Base-by-base conservation (phyloP, 345 rosid genomes). In the Citrus glauca region DNA sequence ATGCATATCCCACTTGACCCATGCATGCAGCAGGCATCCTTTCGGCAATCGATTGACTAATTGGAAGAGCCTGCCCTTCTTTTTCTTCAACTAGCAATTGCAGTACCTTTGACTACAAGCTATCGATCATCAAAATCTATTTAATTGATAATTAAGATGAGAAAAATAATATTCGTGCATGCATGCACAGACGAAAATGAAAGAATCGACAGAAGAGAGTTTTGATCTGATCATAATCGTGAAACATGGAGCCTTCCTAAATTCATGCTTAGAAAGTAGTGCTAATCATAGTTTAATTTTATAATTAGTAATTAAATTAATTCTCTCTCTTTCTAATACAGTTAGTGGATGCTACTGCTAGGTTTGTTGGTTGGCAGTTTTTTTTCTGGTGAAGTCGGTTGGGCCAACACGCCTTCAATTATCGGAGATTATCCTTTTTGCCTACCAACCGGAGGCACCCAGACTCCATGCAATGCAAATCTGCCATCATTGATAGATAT, bases 371-470 rank as follows among this genome's bases (percentile, higher is more conserved):
- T 84, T 79, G 85, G 82, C 80, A 81, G 89, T 82, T 87, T 82
- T 82, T 82, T 82, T 82, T 77, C 81, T 7, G 89, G 89, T 84
- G 79, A 74, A 74, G 83, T 79, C 80, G 69, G 87, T 86, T 71
- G 75, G 77, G 61, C 67, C 74, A 69, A 37, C 20, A 16, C 28
- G 56, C 2, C 37, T 30, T 20, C 73, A 72, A 76, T 76, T 75
- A 81, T 75, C 33, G 6, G 8, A 30, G 22, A 60, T 60, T 13
- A 20, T 22, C 42, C 28, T 40, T 20, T 42, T 7, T 56, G 8
- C 69, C 4, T 35, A 35, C 79, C 38, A 2, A 4, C 16, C 16
- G 16, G 64, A 27, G 45, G 16, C 62, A 75, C 56, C 16, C 5
- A 50, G 24, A 38, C n/a, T 20, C 66, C 32, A 69, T 77, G 66